Base-by-base conservation (phyloP, 192 early-diverging fungal genomes). In the Entrophospora sp. region DNA sequence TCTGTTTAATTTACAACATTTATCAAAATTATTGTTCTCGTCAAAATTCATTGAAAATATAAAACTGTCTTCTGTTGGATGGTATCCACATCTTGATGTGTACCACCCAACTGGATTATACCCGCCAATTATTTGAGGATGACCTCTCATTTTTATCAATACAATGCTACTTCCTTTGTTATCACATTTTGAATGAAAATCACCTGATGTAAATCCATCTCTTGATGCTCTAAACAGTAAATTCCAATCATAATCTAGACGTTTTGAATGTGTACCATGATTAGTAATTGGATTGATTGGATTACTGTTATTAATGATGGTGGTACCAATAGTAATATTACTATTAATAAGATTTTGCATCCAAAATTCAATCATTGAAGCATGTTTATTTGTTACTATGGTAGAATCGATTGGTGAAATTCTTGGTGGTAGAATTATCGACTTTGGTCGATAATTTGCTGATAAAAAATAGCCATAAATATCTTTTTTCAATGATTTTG, bases 171-270 rank as follows among this genome's bases (percentile, higher is more conserved):
- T 3, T 49, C 63, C 63, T 53, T 52, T 36, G n/a, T 38, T 52
- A 40, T 38, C 35, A 53, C 46, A 51, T 65, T 65, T 65, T 53
- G 13, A 3, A 52, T 36, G 25, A 65, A 65, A 65, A 24, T 5
- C 24, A 5, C 10, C 22, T 38, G 14, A 13, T 31, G 16, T 28
- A 37, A 52, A 51, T n/a, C 49, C 63, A 51, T 65, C 63, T 52
- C 18, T 18, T 20, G 20, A 37, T 49, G 34, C 48, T 16, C 63
- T 6, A 65, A 48, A 65, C 7, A 65, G 22, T 6, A 36, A n/a
- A 25, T 60, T n/a, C 30, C 30, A 60, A 14, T 40, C 24, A 36
- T 42, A 60, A 42, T 13, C 1, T 25, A 10, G 6, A n/a, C n/a
- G n/a, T 57, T 20, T 60, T 42, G 9, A 8, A 20, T 22, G 18